Percentiles rank a stretch among this genome's conserved stretches.
Evolutionary conservation across 2,329 filamentous ascomycete species (phyloP).

Genomic region (Aplosporella prunicola): DNA sequence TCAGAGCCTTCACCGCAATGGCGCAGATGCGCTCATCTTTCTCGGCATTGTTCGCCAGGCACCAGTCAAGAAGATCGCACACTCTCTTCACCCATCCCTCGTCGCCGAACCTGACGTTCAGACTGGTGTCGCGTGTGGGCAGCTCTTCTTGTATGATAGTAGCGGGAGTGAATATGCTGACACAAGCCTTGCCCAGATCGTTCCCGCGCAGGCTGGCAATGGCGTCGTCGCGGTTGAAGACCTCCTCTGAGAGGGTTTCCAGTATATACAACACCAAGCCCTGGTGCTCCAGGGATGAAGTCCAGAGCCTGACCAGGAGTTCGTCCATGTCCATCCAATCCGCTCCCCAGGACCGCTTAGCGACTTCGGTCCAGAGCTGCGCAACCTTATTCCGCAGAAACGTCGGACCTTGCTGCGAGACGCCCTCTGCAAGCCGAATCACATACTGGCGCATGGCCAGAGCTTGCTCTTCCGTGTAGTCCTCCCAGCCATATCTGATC

Average conservation of each 20-base stretch:
- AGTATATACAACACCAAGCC: conserved; percentile 81
- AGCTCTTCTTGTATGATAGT: conserved; percentile 66
- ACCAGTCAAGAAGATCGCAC: conserved; percentile 63
- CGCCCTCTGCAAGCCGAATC: conserved; percentile 62
- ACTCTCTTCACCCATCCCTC: conserved; percentile 84
- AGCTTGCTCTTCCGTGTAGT: conserved; percentile 60
- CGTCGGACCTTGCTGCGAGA: conserved; percentile 62
- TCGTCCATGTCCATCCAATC: conserved; percentile 95
- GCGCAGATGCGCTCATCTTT: conserved; percentile 57
- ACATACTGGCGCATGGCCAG: conserved; percentile 65
- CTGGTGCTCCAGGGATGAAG: conserved; percentile 54
- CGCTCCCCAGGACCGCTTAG: conserved; percentile 84
- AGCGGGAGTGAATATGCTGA: conserved; percentile 85
- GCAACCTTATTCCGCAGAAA: conserved; percentile 91
- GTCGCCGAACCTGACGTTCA: conserved; percentile 63
- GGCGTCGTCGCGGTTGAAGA: conserved; percentile 84
- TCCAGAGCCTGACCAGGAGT: conserved; percentile 73
- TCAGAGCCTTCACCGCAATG: conserved; percentile 67
- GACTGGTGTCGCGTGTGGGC: conserved; percentile 58
- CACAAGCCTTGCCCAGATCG: conserved; percentile 76
- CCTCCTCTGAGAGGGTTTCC: conserved; percentile 86
- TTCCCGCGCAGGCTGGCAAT: conserved; percentile 75
- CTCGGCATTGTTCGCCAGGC: conserved; percentile 55
- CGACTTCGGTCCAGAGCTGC: conserved; percentile 88
- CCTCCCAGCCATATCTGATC: conserved; percentile 74